These are phyloP conservation scores for Thalassiosira livingstoniorum DNA, from an alignment of 352 stramenopile genomes.

Conservation along the genomic window DNA sequence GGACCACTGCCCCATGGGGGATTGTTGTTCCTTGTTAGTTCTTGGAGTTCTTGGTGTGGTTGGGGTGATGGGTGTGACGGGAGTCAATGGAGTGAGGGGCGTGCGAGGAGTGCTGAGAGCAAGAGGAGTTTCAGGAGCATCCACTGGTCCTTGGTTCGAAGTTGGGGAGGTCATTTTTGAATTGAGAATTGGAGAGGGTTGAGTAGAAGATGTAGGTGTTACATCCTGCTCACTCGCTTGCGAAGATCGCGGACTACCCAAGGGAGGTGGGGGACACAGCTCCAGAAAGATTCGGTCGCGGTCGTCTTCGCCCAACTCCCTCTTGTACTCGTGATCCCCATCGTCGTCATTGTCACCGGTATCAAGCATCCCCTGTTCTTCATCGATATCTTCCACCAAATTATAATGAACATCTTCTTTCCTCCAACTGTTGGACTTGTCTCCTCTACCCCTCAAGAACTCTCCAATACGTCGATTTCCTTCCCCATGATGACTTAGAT, in stretches of 20 bases:
- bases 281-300: constrained; percentile 28
- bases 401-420: constrained; percentile 27
- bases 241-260: constrained; percentile 37
- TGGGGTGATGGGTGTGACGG: neutral
- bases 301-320: constrained; percentile 5
- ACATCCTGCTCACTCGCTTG: neutral
- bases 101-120: neutral
- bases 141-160: neutral
- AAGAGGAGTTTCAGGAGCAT: neutral
- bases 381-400: constrained; percentile 18
- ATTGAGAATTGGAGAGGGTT: no score
- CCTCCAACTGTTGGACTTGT: constrained; percentile 17
- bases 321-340: constrained; percentile 36
- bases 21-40: constrained; percentile 20
- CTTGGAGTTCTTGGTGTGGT: neutral
- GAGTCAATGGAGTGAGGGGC: constrained; percentile 6
- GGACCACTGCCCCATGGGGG: constrained; percentile 72
- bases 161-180: neutral
- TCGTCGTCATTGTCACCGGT: constrained; percentile 25
- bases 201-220: no score
- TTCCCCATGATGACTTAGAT: constrained; percentile 57
- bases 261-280: constrained; percentile 38
- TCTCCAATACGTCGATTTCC: constrained; percentile 49
- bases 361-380: constrained; percentile 21
- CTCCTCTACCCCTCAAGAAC: constrained; percentile 37